These are phyloP conservation scores for Saccharomyces hybrid DNA, from an alignment of 1,139 yeast genomes.

Conservation along the genomic window DNA sequence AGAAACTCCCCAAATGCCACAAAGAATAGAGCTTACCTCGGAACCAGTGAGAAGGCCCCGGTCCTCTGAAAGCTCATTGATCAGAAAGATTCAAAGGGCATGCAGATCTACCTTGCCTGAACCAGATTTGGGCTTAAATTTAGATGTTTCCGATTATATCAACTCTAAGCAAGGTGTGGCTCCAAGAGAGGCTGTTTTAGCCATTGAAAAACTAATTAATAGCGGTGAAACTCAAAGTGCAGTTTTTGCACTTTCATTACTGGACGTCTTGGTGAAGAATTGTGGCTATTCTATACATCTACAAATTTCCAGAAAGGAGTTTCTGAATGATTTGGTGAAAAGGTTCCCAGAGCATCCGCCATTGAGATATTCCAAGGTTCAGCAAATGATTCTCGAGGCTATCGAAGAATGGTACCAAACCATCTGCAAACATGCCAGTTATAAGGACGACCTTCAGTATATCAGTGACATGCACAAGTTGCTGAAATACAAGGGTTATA, in stretches of 20 bases:
- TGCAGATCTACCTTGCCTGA: constrained; percentile 78
- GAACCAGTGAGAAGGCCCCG: constrained; percentile 30
- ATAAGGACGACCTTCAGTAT: constrained; percentile 85
- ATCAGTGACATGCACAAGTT: constrained; percentile 94
- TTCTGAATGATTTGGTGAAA: constrained; percentile 83
- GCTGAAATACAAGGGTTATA: constrained; percentile 77
- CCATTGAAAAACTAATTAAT: constrained; percentile 79
- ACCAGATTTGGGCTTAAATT: constrained; percentile 80
- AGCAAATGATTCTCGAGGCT: constrained; percentile 76
- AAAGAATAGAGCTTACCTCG: constrained; percentile 30
- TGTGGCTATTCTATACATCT: constrained; percentile 97
- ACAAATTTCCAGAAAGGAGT: constrained; percentile 85
- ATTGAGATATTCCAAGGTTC: constrained; percentile 71
- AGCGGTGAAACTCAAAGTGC: constrained; percentile 77
- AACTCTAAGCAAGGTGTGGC: constrained; percentile 87
- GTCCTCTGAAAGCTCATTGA: constrained; percentile 33
- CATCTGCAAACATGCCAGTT: constrained; percentile 79
- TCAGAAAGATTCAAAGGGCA: constrained; percentile 73
- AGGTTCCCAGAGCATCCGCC: constrained; percentile 96
- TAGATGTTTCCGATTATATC: constrained; percentile 89
- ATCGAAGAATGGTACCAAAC: constrained; percentile 98
- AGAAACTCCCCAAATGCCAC: too few relatives aligned
- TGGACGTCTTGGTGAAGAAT: constrained; percentile 90
- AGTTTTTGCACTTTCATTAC: constrained; percentile 46
- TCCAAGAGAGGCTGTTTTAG: constrained; percentile 89